Percentiles rank a stretch among this genome's conserved stretches.
These are phyloP conservation scores for Brachypodium distachyon DNA, from an alignment of 202 grass and related monocot species.

Conservation along the genomic window DNA sequence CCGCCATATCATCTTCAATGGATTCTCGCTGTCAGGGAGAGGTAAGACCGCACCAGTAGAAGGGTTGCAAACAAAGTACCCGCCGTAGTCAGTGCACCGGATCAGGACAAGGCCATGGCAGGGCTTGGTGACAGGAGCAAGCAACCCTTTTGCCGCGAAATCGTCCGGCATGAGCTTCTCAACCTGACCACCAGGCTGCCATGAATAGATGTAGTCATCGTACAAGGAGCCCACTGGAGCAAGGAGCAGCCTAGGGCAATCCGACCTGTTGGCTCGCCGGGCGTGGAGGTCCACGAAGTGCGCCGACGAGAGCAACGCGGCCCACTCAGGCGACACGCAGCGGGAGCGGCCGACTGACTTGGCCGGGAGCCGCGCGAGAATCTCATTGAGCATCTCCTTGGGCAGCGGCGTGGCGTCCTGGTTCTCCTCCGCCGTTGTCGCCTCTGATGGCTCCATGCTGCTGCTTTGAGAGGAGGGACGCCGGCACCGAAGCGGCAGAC, in stretches of 20 bases:
- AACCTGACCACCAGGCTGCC: constrained; percentile 2
- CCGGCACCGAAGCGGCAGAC: not conserved
- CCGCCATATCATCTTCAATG: not conserved
- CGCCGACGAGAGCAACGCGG: not conserved
- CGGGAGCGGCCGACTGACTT: constrained; percentile 19
- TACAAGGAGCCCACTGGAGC: not conserved
- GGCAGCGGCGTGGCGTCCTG: not conserved
- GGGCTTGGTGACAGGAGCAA: not conserved
- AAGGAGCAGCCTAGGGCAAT: not conserved
- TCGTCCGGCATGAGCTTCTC: constrained; percentile 20
- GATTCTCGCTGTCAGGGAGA: not conserved
- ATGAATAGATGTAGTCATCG: constrained; percentile 5
- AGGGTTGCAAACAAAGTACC: not conserved
- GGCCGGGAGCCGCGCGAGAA: not conserved
- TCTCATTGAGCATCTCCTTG: not conserved
- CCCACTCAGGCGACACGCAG: not conserved
- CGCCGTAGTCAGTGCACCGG: not conserved
- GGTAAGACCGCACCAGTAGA: not conserved
- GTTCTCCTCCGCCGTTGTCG: not conserved
- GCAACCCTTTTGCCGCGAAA: not conserved
- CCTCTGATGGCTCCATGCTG: not conserved
- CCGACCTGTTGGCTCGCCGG: not conserved
- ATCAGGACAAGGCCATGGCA: not conserved
- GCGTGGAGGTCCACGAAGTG: constrained; percentile 3
- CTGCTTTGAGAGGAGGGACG: too few relatives aligned